Base-by-base conservation (phyloP, 805 yeast genomes). In the Ogataea wickerhamii region DNA sequence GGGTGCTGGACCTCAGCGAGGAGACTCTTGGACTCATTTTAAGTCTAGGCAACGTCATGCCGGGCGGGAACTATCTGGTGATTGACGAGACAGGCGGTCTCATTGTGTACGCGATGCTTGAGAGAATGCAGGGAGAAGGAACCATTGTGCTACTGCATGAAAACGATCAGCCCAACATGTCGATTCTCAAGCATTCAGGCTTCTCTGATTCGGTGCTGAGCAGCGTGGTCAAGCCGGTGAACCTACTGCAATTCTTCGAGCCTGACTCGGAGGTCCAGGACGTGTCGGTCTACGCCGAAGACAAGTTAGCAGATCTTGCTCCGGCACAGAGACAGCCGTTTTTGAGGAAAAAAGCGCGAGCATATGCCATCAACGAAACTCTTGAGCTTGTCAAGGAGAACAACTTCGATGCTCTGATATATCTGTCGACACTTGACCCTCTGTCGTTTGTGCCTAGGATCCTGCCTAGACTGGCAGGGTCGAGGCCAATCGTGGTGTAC, bases 71-170 rank as follows among this genome's bases (percentile, higher is more conserved):
- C 41, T 93, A 93, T 54, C 66, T 93, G 17, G 81, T 91, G 3
- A 71, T 87, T 38, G 99, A 93, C 55, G 98, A 93, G 55, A 83
- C 96, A n/a, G 89, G 95, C 22, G 96, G 98, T 5, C 71, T 91
- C n/a, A 57, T 93, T 1, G 75, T 85, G 5, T 85, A 85, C 43
- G 87, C 95, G 4, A 69, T 93, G 72, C 57, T 93, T 62, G 99
- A 93, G 58, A 71, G 97, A 56, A 86, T 94, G 91, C 79, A 78
- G 43, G 95, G 96, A 11, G 66, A 76, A 36, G 82, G 82, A 8
- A 56, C 69, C 3, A 77, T 93, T 30, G 70, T 87, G 3, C 71
- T 87, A 16, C 68, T 81, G 2, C 97, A 93, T 62, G 98, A 93
- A 56, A 87, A 87, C 60, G 98, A 93, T 60, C 97, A 91, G 56